Evolutionary conservation across 345 rosid genomes (phyloP).

Genomic region (Turnera subulata): DNA sequence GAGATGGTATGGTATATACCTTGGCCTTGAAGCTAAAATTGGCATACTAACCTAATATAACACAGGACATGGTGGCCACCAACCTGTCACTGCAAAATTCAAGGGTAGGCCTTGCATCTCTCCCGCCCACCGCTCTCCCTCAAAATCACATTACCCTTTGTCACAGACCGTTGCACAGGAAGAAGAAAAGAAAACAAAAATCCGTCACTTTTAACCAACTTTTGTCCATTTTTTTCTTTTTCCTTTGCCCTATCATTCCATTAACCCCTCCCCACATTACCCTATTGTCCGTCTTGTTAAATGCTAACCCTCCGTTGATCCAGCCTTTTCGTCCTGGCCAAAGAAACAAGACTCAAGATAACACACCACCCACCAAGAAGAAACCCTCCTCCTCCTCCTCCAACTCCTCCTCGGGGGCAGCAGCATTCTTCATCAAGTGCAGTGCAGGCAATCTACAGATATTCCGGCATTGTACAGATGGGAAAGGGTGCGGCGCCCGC

Average conservation of each 20-base stretch:
- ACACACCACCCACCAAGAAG: no score
- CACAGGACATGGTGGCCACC: not conserved
- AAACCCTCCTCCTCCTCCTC: not conserved
- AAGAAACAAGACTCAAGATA: no score
- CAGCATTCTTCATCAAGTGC: not conserved
- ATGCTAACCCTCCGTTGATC: no score
- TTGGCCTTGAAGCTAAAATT: not conserved
- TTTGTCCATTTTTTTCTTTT: not conserved
- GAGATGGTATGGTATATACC: no score
- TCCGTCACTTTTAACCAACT: not conserved
- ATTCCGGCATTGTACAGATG: not conserved
- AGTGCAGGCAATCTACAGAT: not conserved
- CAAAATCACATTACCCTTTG: not conserved
- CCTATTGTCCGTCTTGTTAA: no score
- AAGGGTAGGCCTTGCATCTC: conserved; percentile 13
- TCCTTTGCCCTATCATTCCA: not conserved
- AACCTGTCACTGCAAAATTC: no score
- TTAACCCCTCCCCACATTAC: conserved; percentile 6
- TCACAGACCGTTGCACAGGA: not conserved
- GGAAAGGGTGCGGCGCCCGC: conserved; percentile 29
- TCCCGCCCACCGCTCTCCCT: conserved; percentile 5
- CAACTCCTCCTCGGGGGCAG: not conserved
- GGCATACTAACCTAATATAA: not conserved
- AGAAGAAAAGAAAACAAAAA: not conserved
- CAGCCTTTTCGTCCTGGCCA: no score